Conservation (phyloP, 2,329 filamentous ascomycete species). For the Colletotrichum chlorophyti region DNA sequence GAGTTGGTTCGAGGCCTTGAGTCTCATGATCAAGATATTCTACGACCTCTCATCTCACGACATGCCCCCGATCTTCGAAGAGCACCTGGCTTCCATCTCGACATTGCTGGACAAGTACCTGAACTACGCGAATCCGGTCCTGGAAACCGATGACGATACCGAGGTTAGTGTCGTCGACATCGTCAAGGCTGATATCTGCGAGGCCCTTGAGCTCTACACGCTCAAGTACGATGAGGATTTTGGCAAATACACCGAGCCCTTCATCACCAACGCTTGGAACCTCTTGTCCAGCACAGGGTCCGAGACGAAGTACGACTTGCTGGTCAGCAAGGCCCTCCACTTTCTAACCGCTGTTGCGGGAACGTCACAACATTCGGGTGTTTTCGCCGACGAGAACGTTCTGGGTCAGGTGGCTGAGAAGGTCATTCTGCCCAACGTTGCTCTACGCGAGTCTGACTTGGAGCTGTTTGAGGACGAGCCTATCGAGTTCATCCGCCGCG, state of each 20-base stretch:
- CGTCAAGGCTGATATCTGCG: constrained; percentile 93
- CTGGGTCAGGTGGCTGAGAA: constrained; percentile 92
- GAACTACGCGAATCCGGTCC: constrained; percentile 81
- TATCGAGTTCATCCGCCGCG: constrained; percentile 95
- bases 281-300: constrained; percentile 85
- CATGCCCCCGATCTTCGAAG: constrained; percentile 91
- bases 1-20: constrained; percentile 83
- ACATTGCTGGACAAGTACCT: constrained; percentile 90
- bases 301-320: constrained; percentile 90
- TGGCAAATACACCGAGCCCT: constrained; percentile 77
- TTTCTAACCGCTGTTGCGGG: constrained; percentile 91
- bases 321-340: constrained; percentile 93
- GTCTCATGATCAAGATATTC: constrained; percentile 88
- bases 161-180: constrained; percentile 86
- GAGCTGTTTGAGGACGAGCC: constrained; percentile 98
- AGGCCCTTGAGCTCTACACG: constrained; percentile 86
- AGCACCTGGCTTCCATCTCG: constrained; percentile 80
- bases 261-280: constrained; percentile 90
- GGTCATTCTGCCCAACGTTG: constrained; percentile 92
- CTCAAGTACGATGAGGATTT: constrained; percentile 97
- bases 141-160: constrained; percentile 86
- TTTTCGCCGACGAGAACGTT: constrained; percentile 83
- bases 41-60: constrained; percentile 98
- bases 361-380: constrained; percentile 76
- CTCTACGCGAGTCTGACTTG: constrained; percentile 88